A percentile compares a stretch with the other conserved stretches of the same genome.
These are phyloP conservation scores for Coccomyxa subellipsoidea DNA, from an alignment of 163 green algal genomes.

Conservation along the genomic window DNA sequence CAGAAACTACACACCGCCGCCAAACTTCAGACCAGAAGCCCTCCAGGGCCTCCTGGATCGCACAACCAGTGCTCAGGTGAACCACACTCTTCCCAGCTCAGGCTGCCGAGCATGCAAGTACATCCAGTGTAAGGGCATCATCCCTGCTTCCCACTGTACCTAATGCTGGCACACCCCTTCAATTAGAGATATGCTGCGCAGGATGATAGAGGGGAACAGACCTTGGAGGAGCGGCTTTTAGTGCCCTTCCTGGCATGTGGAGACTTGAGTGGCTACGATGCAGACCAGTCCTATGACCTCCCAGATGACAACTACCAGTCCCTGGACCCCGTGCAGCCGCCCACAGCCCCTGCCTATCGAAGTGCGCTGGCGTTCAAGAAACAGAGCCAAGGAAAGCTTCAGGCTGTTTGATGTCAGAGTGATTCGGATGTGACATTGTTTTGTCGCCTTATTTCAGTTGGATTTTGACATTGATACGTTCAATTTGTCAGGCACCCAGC, in stretches of 20 bases:
- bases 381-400: background rate
- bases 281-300: constrained; percentile 33
- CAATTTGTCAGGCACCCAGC: too few relatives aligned
- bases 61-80: constrained; percentile 3
- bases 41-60: constrained; percentile 56
- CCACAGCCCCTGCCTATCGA: constrained; percentile 26
- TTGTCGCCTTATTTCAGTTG: too few relatives aligned
- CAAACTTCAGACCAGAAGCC: constrained; percentile 55
- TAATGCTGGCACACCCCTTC: too few relatives aligned
- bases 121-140: too few relatives aligned
- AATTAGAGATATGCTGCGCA: background rate
- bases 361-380: background rate
- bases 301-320: constrained; percentile 13
- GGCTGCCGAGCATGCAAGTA: too few relatives aligned
- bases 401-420: background rate
- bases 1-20: constrained; percentile 66
- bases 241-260: constrained; percentile 92
- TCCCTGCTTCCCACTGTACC: too few relatives aligned
- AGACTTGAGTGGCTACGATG: constrained; percentile 58
- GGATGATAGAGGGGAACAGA: background rate
- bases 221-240: constrained; percentile 25
- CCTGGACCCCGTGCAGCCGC: constrained; percentile 13
- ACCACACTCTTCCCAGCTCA: too few relatives aligned
- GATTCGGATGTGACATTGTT: too few relatives aligned
- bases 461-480: too few relatives aligned